These are phyloP conservation scores for Arachis hypogaea DNA, from an alignment of 306 rosid genomes.

Conservation along the genomic window DNA sequence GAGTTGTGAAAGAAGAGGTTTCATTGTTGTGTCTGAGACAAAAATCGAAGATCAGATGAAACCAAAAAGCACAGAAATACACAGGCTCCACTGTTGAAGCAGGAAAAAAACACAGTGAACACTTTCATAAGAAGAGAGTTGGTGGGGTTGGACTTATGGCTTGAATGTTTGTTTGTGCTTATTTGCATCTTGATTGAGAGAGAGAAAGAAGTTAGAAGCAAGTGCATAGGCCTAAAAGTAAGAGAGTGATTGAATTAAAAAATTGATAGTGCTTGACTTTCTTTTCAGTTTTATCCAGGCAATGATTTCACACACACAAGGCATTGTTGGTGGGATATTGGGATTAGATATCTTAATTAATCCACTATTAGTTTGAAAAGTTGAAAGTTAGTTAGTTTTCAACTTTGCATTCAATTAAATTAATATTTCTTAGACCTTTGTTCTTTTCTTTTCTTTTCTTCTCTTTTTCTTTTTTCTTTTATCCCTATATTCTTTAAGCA, in stretches of 20 bases:
- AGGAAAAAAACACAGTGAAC: conserved; percentile 40
- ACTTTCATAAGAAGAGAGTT: conserved; percentile 25
- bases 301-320: conserved; percentile 28
- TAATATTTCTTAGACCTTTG: no score
- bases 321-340: background rate
- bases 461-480: no score
- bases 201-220: background rate
- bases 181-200: conserved; percentile 6
- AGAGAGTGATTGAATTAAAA: conserved; percentile 26
- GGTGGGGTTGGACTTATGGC: conserved; percentile 56
- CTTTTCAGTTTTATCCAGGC: conserved; percentile 32
- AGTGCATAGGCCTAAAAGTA: conserved; percentile 37
- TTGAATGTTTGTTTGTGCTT: background rate
- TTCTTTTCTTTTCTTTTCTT: no score
- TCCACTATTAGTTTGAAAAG: background rate
- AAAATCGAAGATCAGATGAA: conserved; percentile 45
- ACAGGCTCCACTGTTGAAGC: conserved; percentile 39
- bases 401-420: no score
- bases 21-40: conserved; percentile 37
- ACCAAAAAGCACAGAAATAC: conserved; percentile 42
- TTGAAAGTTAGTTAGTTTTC: background rate
- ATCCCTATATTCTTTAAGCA: no score
- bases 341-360: background rate
- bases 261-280: conserved; percentile 49
- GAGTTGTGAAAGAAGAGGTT: conserved; percentile 39